Evolutionary conservation across 805 yeast genomes (phyloP), one percentile per base, ranked within the genome.

Genomic region (Metschnikowia colocasiae): DNA sequence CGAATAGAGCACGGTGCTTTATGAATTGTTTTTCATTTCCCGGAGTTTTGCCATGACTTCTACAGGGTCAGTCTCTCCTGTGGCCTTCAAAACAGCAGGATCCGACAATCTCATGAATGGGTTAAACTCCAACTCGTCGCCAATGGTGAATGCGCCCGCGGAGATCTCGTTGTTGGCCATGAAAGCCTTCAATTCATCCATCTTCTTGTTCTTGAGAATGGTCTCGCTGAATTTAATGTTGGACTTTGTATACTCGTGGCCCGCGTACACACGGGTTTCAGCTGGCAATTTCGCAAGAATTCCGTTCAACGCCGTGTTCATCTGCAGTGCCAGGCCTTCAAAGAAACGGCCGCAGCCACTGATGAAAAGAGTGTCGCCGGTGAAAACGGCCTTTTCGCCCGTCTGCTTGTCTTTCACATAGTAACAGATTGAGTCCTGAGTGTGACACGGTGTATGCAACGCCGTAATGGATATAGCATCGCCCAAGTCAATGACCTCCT

Each of bases 281-380:
- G 69, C 65, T 0, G 95, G 91, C 44, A 92, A 73, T 23, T 59
- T 57, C 3, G 76, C 85, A 49, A 94, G 71, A 9, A 76, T 68
- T 16, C 69, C 63, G 56, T 80, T 82, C 58, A 94, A 73, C 0
- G 95, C 78, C 1, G 56, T 52, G 55, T 84, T 78, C 99, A 94
- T 94, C 61, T 94, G 85, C 33, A 65, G 67, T 0, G 91, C 90
- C 10, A 76, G 73, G 2, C 99, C 99, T 68, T 94, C 99, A 62
- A 94, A 94, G 67, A 94, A 94, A 45, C 98, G 75, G 9, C 99
- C 99, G 63, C 97, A 91, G 2, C 99, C 99, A 36, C 92, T 87
- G 38, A 80, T 86, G 68, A 94, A 94, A 36, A 94, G 72, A 0
- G 99, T 94, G 66, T 94, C 99, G 10, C 99, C 99, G 0, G 97